A percentile compares a stretch with the other conserved stretches of the same genome.
phyloP scores from a whole-genome alignment of 495 filamentous ascomycete species.

The Penicillium samsonianum region DNA sequence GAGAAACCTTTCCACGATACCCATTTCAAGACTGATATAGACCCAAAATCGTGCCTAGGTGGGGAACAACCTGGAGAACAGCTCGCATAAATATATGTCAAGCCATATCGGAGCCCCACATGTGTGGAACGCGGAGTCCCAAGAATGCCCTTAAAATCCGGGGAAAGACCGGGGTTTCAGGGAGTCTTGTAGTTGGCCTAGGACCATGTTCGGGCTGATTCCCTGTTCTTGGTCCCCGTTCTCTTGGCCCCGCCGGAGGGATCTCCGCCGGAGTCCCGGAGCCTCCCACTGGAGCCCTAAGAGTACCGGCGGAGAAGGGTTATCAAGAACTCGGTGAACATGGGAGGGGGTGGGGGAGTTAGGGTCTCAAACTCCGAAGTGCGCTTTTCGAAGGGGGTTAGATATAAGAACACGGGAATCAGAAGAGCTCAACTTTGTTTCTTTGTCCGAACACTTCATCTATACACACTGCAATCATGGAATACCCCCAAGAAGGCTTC shows the following conservation, averaged over 20 bases:
- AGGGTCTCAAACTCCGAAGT: slow-evolving; percentile 20
- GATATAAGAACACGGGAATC: background rate
- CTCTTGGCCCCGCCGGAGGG: slow-evolving; percentile 3
- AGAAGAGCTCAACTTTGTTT: background rate
- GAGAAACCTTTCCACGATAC: slow-evolving; percentile 32
- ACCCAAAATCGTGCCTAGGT: too few relatives aligned
- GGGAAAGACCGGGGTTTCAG: background rate
- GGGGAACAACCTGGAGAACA: too few relatives aligned
- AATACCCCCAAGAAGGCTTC: slow-evolving; percentile 41
- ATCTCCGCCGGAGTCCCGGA: slow-evolving; percentile 24
- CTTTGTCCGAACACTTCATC: background rate
- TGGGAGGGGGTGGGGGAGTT: background rate
- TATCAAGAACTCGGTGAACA: background rate
- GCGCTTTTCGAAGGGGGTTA: background rate
- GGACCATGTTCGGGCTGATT: too few relatives aligned
- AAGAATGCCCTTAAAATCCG: background rate
- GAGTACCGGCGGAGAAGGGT: background rate
- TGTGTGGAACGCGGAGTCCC: slow-evolving; percentile 6
- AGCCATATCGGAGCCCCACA: slow-evolving; percentile 19
- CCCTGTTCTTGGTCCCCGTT: too few relatives aligned
- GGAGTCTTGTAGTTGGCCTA: too few relatives aligned
- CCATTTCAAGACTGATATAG: slow-evolving; percentile 19
- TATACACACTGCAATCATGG: slow-evolving; percentile 12
- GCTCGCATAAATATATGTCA: slow-evolving; percentile 8
- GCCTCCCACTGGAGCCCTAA: slow-evolving; percentile 17